These are phyloP conservation scores for Tricholoma sp. DNA, from an alignment of 768 basidiomycete species.

Conservation along the genomic window DNA sequence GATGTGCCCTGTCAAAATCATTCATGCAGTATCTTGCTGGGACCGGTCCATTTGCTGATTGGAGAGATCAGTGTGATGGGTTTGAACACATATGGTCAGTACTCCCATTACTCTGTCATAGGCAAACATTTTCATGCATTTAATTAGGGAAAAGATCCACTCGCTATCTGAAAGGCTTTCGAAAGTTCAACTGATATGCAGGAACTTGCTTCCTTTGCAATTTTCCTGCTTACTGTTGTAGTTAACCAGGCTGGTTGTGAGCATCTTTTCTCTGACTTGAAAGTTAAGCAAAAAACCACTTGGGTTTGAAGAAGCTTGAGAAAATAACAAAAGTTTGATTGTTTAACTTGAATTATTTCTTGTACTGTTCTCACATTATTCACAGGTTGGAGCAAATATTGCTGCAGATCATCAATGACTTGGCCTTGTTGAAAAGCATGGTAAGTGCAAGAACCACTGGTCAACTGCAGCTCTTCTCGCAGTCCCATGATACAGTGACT, in stretches of 20 bases:
- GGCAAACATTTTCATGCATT: neutral
- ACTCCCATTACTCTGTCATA: neutral
- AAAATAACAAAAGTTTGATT: neutral
- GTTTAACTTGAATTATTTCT: neutral
- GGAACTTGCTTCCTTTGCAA: neutral
- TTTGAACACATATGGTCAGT: neutral
- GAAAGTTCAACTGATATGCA: neutral
- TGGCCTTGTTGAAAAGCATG: neutral
- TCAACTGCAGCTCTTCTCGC: neutral
- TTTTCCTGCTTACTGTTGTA: neutral
- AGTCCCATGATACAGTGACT: neutral
- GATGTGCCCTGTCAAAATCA: neutral
- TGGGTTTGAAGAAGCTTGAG: conserved; percentile 2
- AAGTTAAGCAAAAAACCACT: neutral
- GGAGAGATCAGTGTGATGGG: neutral
- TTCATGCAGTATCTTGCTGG: neutral
- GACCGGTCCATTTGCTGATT: neutral
- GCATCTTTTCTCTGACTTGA: neutral
- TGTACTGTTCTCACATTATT: neutral
- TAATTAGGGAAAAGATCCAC: neutral
- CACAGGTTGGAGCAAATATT: neutral
- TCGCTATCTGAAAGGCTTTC: neutral
- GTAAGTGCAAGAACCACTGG: neutral
- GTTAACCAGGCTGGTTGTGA: conserved; percentile 1
- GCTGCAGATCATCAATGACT: neutral